phyloP scores from a whole-genome alignment of 1,139 yeast genomes.

The Blastobotrys indianensis region DNA sequence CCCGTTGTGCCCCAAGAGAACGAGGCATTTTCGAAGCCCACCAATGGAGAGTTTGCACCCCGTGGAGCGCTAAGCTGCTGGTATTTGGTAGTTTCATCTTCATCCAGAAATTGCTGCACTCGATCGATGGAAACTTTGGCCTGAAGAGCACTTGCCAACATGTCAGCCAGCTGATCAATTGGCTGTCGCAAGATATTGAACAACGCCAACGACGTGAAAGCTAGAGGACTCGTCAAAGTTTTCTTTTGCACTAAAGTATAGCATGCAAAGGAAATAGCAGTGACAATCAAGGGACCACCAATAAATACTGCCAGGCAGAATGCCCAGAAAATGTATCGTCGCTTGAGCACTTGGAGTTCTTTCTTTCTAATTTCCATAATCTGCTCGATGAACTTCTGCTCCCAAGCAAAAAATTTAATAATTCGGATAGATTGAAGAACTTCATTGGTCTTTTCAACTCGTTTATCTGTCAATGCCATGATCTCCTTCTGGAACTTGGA shows the following conservation, averaged over 20 bases:
- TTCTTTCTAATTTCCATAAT: constrained; percentile 66
- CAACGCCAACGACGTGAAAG: constrained; percentile 83
- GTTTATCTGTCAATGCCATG: constrained; percentile 75
- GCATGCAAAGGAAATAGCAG: constrained; percentile 72
- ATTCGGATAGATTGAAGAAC: constrained; percentile 90
- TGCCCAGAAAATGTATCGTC: constrained; percentile 65
- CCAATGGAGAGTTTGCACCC: constrained; percentile 53
- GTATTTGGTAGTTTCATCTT: constrained; percentile 77
- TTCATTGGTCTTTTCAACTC: constrained; percentile 90
- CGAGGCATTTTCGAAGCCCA: constrained; percentile 81
- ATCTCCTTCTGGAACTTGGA: constrained; percentile 65
- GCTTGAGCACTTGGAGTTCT: constrained; percentile 56
- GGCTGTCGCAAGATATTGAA: constrained; percentile 82
- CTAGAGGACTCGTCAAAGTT: constrained; percentile 78
- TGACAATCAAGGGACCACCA: constrained; percentile 73
- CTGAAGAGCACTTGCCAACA: constrained; percentile 78
- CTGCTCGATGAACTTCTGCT: constrained; percentile 67
- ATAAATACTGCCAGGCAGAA: constrained; percentile 64
- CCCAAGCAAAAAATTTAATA: constrained; percentile 96
- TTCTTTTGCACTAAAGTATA: constrained; percentile 66
- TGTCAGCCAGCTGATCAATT: constrained; percentile 80
- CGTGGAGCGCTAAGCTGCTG: constrained; percentile 57
- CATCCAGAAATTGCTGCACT: constrained; percentile 69
- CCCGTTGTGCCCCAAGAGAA: constrained; percentile 61
- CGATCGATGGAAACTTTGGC: constrained; percentile 87